Evolutionary conservation across 441 rosid species (phyloP).

Genomic region (Lepidium campestre): DNA sequence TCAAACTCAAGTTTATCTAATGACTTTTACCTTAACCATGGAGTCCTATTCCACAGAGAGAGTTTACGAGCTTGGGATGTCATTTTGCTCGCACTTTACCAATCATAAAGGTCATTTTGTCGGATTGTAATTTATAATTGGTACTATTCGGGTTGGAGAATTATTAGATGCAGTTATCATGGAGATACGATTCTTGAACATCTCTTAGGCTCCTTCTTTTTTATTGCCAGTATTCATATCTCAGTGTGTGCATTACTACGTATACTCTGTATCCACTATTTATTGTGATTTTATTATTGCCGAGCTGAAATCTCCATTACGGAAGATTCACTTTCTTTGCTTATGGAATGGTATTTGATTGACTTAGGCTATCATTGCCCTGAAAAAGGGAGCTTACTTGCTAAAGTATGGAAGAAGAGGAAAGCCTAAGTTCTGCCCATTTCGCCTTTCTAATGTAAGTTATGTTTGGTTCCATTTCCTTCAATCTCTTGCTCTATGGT

Average conservation of each 20-base stretch:
- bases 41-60: neutral
- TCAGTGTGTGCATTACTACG: neutral
- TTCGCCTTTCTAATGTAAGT: slow-evolving; percentile 95
- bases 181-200: neutral
- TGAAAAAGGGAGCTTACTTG: slow-evolving; percentile 91
- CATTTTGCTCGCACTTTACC: neutral
- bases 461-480: neutral
- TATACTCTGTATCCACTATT: neutral
- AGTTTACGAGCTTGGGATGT: neutral
- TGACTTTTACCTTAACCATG: neutral
- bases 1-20: neutral
- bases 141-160: neutral
- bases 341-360: slow-evolving; percentile 1
- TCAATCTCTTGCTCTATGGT: neutral
- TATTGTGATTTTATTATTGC: neutral
- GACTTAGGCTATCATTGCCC: slow-evolving; percentile 86
- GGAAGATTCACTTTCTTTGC: neutral
- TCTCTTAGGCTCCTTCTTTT: neutral
- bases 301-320: neutral
- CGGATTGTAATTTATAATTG: neutral
- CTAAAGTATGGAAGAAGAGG: slow-evolving; percentile 98
- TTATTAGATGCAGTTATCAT: neutral
- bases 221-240: neutral
- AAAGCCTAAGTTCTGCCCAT: slow-evolving; percentile 96
- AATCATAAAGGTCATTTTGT: neutral